phyloP scores from a whole-genome alignment of 1,139 yeast species.

The Candida dubliniensis region DNA sequence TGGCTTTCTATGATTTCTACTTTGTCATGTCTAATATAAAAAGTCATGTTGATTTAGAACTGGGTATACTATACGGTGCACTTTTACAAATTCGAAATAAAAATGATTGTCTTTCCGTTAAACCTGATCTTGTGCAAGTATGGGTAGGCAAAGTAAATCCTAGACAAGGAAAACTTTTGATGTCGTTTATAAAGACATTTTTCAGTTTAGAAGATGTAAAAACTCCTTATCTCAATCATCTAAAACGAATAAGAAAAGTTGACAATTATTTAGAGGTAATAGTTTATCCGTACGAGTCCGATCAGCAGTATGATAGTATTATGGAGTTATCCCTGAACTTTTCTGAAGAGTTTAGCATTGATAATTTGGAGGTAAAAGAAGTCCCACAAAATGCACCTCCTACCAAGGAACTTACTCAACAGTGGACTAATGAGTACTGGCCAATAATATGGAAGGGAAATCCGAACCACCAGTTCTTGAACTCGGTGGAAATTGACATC shows the following conservation, averaged over 20 bases:
- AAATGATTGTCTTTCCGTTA: slow-evolving; percentile 17
- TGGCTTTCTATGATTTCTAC: too few species aligned
- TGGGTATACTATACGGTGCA: slow-evolving; percentile 46
- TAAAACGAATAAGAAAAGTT: slow-evolving; percentile 35
- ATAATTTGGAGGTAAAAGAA: slow-evolving; percentile 15
- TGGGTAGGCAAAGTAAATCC: slow-evolving; percentile 55
- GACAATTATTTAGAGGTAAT: slow-evolving; percentile 22
- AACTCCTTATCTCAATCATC: slow-evolving; percentile 22
- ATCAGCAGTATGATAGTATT: slow-evolving; percentile 18
- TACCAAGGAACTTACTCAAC: slow-evolving; percentile 58
- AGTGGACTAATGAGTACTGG: slow-evolving; percentile 76
- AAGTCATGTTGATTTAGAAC: slow-evolving; percentile 43
- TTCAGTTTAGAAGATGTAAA: slow-evolving; percentile 28
- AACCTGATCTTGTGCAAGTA: slow-evolving; percentile 41
- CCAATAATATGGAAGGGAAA: slow-evolving; percentile 94
- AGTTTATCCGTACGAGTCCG: slow-evolving; percentile 27
- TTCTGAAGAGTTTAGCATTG: slow-evolving; percentile 13
- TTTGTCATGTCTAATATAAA: not conserved
- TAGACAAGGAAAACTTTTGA: slow-evolving; percentile 27
- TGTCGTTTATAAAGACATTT: slow-evolving; percentile 27
- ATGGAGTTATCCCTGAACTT: slow-evolving; percentile 15
- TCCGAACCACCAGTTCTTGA: slow-evolving; percentile 73
- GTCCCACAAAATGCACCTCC: slow-evolving; percentile 43
- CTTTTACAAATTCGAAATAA: slow-evolving; percentile 48
- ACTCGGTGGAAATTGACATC: slow-evolving; percentile 51